Evolutionary conservation across 2,329 filamentous ascomycete genomes (phyloP).

Genomic region (Penicillium sp.): DNA sequence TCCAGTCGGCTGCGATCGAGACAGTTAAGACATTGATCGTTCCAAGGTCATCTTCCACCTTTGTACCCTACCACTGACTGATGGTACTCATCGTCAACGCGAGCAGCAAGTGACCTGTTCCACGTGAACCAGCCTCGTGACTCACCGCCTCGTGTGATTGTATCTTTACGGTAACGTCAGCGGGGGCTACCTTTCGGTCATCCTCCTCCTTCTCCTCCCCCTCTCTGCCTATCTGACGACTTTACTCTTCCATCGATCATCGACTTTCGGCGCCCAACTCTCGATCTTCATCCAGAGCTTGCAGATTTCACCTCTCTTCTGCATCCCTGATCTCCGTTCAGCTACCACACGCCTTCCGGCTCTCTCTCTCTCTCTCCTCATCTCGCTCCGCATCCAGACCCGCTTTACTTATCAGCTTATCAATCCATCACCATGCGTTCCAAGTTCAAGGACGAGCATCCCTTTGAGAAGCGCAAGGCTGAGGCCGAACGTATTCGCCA

Average conservation of each 20-base stretch:
- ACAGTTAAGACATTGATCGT: too few species aligned
- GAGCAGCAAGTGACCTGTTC: conserved; percentile 6
- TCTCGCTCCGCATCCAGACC: conserved; percentile 14
- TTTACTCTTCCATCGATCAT: conserved; percentile 20
- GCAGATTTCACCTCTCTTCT: conserved; percentile 9
- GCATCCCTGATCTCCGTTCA: conserved; percentile 17
- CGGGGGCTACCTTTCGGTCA: conserved; percentile 26
- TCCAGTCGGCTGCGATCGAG: too few species aligned
- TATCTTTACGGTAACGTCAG: conserved; percentile 22
- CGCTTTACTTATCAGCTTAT: conserved; percentile 27
- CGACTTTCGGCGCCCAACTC: conserved; percentile 14
- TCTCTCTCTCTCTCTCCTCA: conserved; percentile 5
- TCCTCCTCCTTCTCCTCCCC: conserved; percentile 22
- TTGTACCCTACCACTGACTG: too few species aligned
- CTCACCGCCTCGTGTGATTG: conserved; percentile 23
- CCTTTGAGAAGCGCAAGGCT: conserved; percentile 99
- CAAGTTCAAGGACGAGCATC: conserved; percentile 99
- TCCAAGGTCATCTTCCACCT: too few species aligned
- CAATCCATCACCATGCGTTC: conserved; percentile 67
- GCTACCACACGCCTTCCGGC: conserved; percentile 2
- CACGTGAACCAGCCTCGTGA: conserved; percentile 13
- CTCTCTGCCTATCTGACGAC: conserved; percentile 2
- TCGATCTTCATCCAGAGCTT: conserved; percentile 8
- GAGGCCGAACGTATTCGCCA: conserved; percentile 98
- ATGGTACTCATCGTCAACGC: neutral